These are phyloP conservation scores for Auricularia sp. DNA, from an alignment of 768 basidiomycete genomes.

Conservation along the genomic window DNA sequence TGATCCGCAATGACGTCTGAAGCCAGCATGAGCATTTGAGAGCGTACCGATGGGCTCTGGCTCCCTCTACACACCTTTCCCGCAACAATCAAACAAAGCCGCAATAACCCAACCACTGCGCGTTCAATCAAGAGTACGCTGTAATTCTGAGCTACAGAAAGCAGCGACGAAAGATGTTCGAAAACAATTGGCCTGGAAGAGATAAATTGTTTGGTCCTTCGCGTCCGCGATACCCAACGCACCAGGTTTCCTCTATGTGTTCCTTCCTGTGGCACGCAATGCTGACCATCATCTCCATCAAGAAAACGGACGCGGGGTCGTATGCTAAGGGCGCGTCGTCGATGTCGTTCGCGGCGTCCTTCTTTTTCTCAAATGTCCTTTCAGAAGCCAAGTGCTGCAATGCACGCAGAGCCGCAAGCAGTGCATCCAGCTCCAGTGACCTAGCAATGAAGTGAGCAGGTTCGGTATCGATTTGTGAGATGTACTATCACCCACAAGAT, in stretches of 20 bases:
- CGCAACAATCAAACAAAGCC: constrained; percentile 75
- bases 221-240: constrained; percentile 16
- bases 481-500: constrained; percentile 57
- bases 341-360: constrained; percentile 28
- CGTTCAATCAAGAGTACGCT: constrained; percentile 88
- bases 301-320: constrained; percentile 90
- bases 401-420: constrained; percentile 76
- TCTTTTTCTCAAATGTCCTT: constrained; percentile 56
- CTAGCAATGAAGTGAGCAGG: constrained; percentile 27
- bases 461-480: not conserved
- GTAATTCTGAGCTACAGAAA: constrained; percentile 70
- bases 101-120: constrained; percentile 80
- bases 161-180: constrained; percentile 78
- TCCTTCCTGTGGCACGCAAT: constrained; percentile 67
- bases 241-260: constrained; percentile 86
- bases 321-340: constrained; percentile 58
- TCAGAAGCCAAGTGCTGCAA: constrained; percentile 87
- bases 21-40: constrained; percentile 1
- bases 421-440: constrained; percentile 66
- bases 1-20: constrained; percentile 84
- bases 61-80: constrained; percentile 46
- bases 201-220: not conserved
- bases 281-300: constrained; percentile 91
- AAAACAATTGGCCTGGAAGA: constrained; percentile 82
- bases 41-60: constrained; percentile 5